These are phyloP conservation scores for Spongospora subterranea DNA, from an alignment of 208 protist species.

Conservation along the genomic window DNA sequence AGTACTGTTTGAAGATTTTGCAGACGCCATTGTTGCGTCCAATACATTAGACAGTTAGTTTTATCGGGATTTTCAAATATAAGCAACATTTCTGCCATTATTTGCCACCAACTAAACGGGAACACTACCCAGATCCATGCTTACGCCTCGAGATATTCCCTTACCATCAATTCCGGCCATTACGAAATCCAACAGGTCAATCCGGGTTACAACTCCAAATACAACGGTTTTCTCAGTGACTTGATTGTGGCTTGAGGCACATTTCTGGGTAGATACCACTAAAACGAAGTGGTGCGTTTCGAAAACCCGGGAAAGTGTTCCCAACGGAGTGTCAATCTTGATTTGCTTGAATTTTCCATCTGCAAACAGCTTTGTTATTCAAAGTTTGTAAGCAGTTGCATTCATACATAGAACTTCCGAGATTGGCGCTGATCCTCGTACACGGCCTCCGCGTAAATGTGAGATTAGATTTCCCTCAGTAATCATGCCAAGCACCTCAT, in stretches of 20 bases:
- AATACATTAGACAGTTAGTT: not conserved
- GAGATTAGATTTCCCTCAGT: constrained; percentile 71
- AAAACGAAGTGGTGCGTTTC: constrained; percentile 71
- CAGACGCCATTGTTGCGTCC: not conserved
- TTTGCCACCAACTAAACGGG: no score
- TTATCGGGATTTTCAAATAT: no score
- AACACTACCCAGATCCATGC: not conserved
- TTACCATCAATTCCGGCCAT: constrained; percentile 54
- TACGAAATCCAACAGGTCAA: constrained; percentile 73
- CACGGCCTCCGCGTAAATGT: constrained; percentile 57
- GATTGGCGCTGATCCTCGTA: constrained; percentile 64
- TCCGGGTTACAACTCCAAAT: constrained; percentile 71
- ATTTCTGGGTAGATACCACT: constrained; percentile 65
- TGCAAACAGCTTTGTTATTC: not conserved
- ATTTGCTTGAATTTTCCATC: constrained; percentile 69
- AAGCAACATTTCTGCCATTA: no score
- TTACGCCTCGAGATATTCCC: not conserved
- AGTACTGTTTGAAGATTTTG: not conserved
- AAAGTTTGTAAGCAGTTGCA: not conserved
- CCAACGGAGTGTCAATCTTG: constrained; percentile 61
- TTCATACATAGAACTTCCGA: constrained; percentile 69
- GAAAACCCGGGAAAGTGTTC: constrained; percentile 66
- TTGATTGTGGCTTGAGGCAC: constrained; percentile 55
- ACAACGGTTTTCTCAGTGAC: constrained; percentile 64
- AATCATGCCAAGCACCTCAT: constrained; percentile 66